phyloP scores from a whole-genome alignment of 2,329 filamentous ascomycete genomes.

The Zymoseptoria pseudotritici region DNA sequence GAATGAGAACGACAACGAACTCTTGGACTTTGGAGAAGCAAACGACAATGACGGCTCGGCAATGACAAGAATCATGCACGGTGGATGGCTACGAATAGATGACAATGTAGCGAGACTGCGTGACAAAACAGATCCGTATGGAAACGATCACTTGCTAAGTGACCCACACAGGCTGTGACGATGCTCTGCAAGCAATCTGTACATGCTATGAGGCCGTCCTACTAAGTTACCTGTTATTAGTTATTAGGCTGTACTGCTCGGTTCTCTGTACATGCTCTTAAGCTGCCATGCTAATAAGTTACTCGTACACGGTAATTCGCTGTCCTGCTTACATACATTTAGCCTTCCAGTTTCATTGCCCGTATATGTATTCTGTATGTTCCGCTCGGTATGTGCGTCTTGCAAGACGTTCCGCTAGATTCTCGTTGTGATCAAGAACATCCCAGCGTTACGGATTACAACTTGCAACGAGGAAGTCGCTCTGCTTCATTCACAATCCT shows the following conservation, averaged over 20 bases:
- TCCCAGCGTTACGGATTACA: too few species aligned
- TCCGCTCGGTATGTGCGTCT: neutral
- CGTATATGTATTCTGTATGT: neutral
- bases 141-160: neutral
- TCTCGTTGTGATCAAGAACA: too few species aligned
- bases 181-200: neutral
- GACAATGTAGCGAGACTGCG: neutral
- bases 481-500: neutral
- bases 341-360: neutral
- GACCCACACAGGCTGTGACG: too few species aligned
- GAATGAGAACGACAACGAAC: constrained; percentile 25
- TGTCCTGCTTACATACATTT: neutral
- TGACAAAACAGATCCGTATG: neutral
- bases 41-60: constrained; percentile 6
- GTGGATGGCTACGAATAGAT: neutral
- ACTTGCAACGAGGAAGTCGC: neutral
- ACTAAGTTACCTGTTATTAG: neutral
- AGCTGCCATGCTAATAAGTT: neutral
- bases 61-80: neutral
- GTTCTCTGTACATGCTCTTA: neutral
- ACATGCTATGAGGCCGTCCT: neutral
- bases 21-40: constrained; percentile 15
- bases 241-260: neutral
- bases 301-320: neutral
- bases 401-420: neutral